These are phyloP conservation scores for Baorangia bicolor DNA, from an alignment of 768 basidiomycete genomes.

Conservation along the genomic window DNA sequence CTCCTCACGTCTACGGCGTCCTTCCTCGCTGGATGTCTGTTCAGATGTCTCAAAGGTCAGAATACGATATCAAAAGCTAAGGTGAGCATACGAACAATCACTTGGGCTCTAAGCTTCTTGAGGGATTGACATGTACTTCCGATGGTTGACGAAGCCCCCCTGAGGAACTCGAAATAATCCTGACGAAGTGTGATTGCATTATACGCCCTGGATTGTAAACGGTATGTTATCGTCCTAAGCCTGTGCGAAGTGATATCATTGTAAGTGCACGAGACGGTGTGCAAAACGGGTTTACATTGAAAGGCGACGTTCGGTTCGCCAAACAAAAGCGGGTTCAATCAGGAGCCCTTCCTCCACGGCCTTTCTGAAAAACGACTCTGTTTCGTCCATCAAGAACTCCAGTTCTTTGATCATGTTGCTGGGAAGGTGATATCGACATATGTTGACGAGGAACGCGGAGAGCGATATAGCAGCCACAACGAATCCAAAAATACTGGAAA, in stretches of 20 bases:
- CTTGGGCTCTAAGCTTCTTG: neutral
- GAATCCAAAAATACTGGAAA: slow-evolving; percentile 5
- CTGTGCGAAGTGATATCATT: neutral
- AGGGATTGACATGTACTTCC: neutral
- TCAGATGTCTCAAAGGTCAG: neutral
- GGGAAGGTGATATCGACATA: neutral
- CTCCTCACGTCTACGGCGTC: neutral
- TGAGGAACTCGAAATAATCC: neutral
- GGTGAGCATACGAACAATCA: neutral
- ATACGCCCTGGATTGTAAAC: neutral
- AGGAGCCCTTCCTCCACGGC: slow-evolving; percentile 7
- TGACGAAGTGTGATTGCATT: neutral
- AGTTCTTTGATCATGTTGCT: slow-evolving; percentile 5
- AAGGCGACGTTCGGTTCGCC: neutral
- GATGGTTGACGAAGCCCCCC: neutral
- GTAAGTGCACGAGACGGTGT: too few species aligned
- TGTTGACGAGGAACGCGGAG: neutral
- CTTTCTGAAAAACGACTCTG: neutral
- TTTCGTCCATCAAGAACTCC: neutral
- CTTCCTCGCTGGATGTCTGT: neutral
- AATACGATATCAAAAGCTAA: neutral
- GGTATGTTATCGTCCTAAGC: neutral
- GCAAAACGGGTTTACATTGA: neutral
- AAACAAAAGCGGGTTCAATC: neutral
- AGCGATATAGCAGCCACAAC: neutral